Percentiles rank a stretch among this genome's conserved stretches.
Conservation (phyloP, 73 alveolate species). For the Paramecium primaurelia region DNA sequence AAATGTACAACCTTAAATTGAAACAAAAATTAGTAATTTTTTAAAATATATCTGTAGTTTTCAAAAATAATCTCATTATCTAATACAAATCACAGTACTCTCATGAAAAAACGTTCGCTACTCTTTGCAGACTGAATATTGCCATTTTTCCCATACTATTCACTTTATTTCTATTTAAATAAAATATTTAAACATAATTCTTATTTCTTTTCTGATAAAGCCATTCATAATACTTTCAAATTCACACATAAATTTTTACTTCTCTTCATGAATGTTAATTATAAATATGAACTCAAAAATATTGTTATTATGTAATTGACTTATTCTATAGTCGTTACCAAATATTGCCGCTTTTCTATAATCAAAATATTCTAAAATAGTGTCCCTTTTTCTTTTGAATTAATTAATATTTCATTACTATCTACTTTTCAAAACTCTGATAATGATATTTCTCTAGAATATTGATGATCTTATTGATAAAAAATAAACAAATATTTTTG, state of each 20-base stretch:
- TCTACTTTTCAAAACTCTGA: not conserved
- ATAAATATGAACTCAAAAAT: not conserved
- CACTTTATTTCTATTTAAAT: not conserved
- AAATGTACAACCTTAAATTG: not conserved
- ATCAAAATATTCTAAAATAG: not conserved
- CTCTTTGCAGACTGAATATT: not conserved
- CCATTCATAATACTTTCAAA: not conserved
- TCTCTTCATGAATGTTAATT: not conserved
- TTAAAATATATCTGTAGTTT: not conserved
- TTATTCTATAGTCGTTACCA: not conserved
- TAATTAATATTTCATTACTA: not conserved
- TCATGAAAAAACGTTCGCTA: not conserved
- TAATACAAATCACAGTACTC: not conserved
- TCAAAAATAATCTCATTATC: not conserved
- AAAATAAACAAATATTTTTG: not conserved
- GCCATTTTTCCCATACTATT: not conserved
- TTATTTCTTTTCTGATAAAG: not conserved
- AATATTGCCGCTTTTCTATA: not conserved
- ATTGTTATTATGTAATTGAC: not conserved
- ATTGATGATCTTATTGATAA: not conserved
- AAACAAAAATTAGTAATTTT: not conserved
- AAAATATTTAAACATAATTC: not conserved
- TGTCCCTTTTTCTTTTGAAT: not conserved
- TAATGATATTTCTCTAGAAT: not conserved
- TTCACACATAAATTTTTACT: not conserved